Percentiles rank a stretch among this genome's conserved stretches.
Conservation (phyloP, 352 stramenopile genomes). For the Phytophthora megakarya region DNA sequence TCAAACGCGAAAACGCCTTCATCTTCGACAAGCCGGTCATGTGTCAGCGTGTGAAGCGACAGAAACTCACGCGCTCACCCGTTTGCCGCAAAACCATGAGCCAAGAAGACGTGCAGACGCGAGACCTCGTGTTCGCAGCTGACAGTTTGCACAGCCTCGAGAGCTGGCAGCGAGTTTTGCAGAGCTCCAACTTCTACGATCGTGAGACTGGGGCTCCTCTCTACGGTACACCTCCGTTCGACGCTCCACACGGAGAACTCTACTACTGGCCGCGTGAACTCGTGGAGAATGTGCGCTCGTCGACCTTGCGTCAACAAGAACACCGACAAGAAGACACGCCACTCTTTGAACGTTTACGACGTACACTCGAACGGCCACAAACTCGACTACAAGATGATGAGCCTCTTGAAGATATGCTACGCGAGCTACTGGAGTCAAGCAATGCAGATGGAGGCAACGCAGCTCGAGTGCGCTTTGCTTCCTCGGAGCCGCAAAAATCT, state of each 20-base stretch:
- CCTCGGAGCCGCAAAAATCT: constrained; percentile 19
- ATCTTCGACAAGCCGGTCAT: constrained; percentile 48
- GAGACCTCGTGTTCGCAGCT: constrained; percentile 44
- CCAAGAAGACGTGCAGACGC: constrained; percentile 41
- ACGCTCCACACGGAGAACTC: constrained; percentile 28
- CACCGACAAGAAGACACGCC: constrained; percentile 4
- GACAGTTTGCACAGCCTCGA: constrained; percentile 39
- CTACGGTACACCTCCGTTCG: constrained; percentile 12
- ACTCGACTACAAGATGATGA: constrained; percentile 20
- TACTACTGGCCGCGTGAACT: constrained; percentile 50
- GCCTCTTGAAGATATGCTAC: constrained; percentile 34
- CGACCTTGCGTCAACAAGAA: constrained; percentile 25
- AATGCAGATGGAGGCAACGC: background rate
- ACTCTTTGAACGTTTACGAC: constrained; percentile 26
- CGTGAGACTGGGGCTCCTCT: constrained; percentile 16
- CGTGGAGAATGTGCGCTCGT: constrained; percentile 32
- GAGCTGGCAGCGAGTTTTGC: constrained; percentile 42
- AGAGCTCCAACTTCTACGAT: constrained; percentile 40
- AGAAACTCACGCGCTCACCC: constrained; percentile 47
- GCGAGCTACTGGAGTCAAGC: constrained; percentile 12
- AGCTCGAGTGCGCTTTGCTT: constrained; percentile 16
- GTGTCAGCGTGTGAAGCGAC: constrained; percentile 37
- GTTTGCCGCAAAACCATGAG: constrained; percentile 51
- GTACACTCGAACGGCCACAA: constrained; percentile 15
- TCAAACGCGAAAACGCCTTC: constrained; percentile 47